Percentiles rank a stretch among this genome's conserved stretches.
Evolutionary conservation across 2,329 filamentous ascomycete genomes (phyloP).

Genomic region (Sporothrix pallida): DNA sequence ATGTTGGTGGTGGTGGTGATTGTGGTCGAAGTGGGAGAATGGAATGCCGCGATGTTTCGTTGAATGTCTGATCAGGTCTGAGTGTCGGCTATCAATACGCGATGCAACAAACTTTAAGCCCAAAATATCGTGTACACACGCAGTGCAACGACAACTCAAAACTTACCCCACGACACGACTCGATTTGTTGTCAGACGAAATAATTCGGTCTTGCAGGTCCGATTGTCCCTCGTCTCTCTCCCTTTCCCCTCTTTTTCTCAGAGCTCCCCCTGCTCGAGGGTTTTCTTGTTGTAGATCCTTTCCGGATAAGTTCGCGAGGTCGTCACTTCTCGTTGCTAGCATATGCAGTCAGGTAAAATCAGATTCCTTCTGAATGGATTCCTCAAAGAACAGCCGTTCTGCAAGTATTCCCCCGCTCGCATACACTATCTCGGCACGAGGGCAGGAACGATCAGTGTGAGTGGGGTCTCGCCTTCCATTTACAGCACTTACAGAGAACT

Average conservation of each 20-base stretch:
- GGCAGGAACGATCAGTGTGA: background rate
- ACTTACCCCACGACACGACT: background rate
- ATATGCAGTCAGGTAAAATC: background rate
- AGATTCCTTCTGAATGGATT: background rate
- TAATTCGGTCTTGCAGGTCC: background rate
- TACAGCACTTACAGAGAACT: no score
- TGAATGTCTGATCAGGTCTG: background rate
- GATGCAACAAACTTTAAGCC: background rate
- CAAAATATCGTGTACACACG: background rate
- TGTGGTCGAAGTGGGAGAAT: background rate
- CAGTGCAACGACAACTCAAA: background rate
- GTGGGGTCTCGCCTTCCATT: background rate
- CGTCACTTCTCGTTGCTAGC: no score
- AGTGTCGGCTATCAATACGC: background rate
- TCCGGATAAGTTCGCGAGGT: no score
- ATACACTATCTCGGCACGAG: conserved; percentile 5
- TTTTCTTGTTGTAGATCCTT: no score
- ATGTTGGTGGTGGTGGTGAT: background rate
- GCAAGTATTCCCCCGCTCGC: background rate
- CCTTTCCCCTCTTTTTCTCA: background rate
- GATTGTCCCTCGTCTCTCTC: background rate
- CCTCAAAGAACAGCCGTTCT: background rate
- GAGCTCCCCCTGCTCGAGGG: no score
- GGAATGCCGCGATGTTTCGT: background rate
- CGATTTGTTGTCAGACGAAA: background rate